Evolutionary conservation across 2,329 filamentous ascomycete genomes (phyloP).

Genomic region (Fusarium coicis): DNA sequence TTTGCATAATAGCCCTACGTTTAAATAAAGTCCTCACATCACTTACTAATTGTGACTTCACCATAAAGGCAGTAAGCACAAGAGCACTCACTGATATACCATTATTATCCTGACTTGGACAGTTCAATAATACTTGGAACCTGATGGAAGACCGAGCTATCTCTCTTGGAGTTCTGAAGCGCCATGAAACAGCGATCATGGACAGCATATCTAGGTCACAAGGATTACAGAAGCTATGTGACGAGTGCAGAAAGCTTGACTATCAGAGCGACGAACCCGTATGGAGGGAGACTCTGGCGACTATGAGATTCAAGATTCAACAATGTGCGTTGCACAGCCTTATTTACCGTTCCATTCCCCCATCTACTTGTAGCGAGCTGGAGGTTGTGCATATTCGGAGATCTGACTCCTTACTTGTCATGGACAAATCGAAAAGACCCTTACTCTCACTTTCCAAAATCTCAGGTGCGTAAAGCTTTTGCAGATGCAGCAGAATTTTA

Average conservation of each 20-base stretch:
- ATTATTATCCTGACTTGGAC: neutral
- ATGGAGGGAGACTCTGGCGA: neutral
- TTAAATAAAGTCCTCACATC: too few relatives aligned
- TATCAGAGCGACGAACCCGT: neutral
- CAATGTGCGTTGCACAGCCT: constrained; percentile 10
- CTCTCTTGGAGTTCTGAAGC: neutral
- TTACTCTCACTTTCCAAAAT: neutral
- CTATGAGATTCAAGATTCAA: neutral
- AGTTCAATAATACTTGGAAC: constrained; percentile 24
- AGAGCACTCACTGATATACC: neutral
- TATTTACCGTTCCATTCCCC: neutral
- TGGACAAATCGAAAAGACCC: neutral
- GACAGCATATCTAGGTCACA: neutral
- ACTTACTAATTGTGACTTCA: neutral
- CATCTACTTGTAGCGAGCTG: neutral
- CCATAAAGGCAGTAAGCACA: neutral
- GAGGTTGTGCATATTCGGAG: neutral
- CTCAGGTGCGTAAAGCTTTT: neutral
- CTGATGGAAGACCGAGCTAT: constrained; percentile 9
- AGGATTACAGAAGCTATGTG: neutral
- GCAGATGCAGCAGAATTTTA: too few relatives aligned
- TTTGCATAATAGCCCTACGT: neutral
- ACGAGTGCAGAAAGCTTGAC: neutral
- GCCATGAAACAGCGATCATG: neutral
- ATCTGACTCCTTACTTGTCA: neutral